Evolutionary conservation across 305 asterid species (phyloP), one percentile per base, ranked within the genome.

Genomic region (Fraxinus xanthoxyloides): DNA sequence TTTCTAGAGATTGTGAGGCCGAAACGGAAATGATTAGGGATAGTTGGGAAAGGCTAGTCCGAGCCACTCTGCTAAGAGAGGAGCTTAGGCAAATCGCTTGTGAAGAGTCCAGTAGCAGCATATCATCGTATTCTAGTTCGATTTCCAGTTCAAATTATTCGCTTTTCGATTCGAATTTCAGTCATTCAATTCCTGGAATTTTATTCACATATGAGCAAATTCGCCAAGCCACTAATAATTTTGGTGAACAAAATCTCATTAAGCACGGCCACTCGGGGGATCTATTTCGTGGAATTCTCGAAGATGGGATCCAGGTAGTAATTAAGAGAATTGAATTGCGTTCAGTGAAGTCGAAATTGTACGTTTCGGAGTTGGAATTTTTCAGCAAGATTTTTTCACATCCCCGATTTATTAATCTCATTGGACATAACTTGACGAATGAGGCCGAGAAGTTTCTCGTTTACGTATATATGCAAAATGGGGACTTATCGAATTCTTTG

Each of bases 111-210:
- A 69, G 40, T 10, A 69, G 75, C 40, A 69, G 75, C 40, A 30
- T 69, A 30, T 69, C 40, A 13, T 69, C 38, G 21, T 26, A 28
- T 69, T 69, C 97, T 46, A 46, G 5, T 46, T 46, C 56, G 0
- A 46, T 46, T 43, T 46, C 56, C 2, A 88, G 38, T 69, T 69
- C 75, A 69, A 4, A 30, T 26, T 69, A 10, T 69, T 28, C 21
- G 7, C 19, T 67, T 67, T 28, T 19, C 8, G 74, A 24, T 15
- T 15, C 8, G 10, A 34, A 69, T 69, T 69, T 69, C 0, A 15
- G 34, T 31, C 75, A 28, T 17, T 28, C 75, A 12, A 28, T 31
- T 10, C 21, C 8, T 15, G 75, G 75, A 28, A 69, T 69, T 69
- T 69, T 69, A 15, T 69, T 69, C 40, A 69, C 75, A 17, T 69